These are phyloP conservation scores for Hemileia vastatrix DNA, from an alignment of 1,284 basidiomycete species.

Conservation along the genomic window DNA sequence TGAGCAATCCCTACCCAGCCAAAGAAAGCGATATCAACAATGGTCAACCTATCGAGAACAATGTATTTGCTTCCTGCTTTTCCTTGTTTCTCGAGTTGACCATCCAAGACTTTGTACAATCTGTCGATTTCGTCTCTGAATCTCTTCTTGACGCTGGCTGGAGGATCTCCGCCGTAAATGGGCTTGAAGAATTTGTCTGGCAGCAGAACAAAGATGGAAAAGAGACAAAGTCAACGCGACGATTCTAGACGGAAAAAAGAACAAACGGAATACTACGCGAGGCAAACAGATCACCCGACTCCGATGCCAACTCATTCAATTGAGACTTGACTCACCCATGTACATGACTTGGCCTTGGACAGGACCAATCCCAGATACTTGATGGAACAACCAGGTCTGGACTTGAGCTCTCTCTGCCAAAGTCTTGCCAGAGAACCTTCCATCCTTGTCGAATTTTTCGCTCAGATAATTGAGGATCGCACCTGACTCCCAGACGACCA, in stretches of 20 bases:
- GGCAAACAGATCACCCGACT: too few species aligned
- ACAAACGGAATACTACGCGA: too few species aligned
- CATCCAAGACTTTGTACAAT: not conserved
- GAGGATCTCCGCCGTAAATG: not conserved
- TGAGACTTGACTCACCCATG: too few species aligned
- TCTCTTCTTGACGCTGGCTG: not conserved
- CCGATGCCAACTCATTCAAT: too few species aligned
- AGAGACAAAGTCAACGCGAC: not conserved
- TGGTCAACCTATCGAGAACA: not conserved
- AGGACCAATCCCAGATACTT: too few species aligned
- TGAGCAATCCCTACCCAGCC: not conserved
- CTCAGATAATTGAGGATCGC: not conserved
- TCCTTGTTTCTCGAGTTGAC: not conserved
- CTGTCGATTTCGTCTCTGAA: not conserved
- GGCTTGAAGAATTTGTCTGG: not conserved
- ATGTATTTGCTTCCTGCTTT: not conserved
- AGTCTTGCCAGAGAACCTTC: too few species aligned
- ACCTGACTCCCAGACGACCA: not conserved
- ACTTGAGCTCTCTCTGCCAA: too few species aligned
- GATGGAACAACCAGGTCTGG: too few species aligned
- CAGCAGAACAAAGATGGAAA: not conserved
- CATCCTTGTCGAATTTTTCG: too few species aligned
- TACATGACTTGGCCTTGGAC: too few species aligned
- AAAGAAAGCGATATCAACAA: not conserved
- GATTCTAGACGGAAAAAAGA: not conserved